phyloP scores from a whole-genome alignment of 202 grass and related monocot genomes.

The Setaria viridis region DNA sequence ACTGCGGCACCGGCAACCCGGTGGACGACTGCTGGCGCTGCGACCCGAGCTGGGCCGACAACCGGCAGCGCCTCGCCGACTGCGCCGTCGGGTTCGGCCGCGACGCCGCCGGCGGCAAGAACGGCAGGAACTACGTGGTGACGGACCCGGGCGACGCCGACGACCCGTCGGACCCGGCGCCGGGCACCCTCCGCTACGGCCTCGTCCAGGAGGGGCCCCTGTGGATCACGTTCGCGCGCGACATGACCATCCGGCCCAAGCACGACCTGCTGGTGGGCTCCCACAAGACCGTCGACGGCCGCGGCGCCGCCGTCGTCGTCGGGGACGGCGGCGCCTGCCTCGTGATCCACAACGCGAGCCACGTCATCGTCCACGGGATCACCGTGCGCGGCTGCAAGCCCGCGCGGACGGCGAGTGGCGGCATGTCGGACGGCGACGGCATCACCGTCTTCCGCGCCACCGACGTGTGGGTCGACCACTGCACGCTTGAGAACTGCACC shows the following conservation, averaged over 20 bases:
- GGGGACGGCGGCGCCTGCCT: conserved; percentile 74
- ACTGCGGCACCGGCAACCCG: conserved; percentile 47
- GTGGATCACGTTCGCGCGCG: conserved; percentile 53
- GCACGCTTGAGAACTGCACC: conserved; percentile 49
- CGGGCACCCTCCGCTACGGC: conserved; percentile 56
- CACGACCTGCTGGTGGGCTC: conserved; percentile 44
- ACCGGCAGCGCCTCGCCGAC: conserved; percentile 52
- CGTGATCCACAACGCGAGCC: conserved; percentile 45
- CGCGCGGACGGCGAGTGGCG: neutral
- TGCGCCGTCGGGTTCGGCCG: conserved; percentile 55
- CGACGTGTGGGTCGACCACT: conserved; percentile 66
- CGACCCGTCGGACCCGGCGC: neutral
- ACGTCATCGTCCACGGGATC: conserved; percentile 66
- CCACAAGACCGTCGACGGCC: conserved; percentile 50
- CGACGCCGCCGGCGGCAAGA: conserved; percentile 45
- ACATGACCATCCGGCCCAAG: conserved; percentile 52
- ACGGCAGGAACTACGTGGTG: conserved; percentile 48
- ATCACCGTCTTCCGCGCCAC: conserved; percentile 29
- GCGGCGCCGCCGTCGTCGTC: conserved; percentile 36
- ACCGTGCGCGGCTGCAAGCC: conserved; percentile 54
- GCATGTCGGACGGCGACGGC: conserved; percentile 58
- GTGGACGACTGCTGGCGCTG: conserved; percentile 69
- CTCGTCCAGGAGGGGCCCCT: conserved; percentile 49
- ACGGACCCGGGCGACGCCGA: conserved; percentile 50
- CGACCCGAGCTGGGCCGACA: conserved; percentile 47